Evolutionary conservation across 2,329 filamentous ascomycete species (phyloP).

Genomic region (Ambrosiella cleistominuta): DNA sequence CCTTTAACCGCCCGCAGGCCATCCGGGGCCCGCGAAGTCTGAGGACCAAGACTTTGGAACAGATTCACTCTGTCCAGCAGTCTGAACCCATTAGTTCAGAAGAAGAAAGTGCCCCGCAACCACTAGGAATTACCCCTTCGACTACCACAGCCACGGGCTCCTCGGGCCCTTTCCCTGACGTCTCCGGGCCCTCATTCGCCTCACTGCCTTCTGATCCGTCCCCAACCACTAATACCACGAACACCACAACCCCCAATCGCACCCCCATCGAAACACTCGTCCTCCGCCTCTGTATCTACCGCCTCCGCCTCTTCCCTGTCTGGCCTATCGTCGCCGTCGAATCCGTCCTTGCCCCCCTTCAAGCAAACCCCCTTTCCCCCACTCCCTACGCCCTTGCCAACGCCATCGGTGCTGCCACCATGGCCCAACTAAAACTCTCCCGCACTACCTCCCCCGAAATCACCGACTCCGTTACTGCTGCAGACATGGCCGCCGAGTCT

Average conservation of each 20-base stretch:
- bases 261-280: conserved; percentile 3
- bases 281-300: conserved; percentile 25
- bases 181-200: too few relatives aligned
- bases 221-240: background rate
- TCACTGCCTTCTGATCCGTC: background rate
- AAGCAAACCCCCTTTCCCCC: conserved; percentile 19
- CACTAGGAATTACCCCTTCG: too few relatives aligned
- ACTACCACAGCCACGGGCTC: background rate
- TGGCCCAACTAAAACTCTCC: conserved; percentile 28
- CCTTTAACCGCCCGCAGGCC: conserved; percentile 28
- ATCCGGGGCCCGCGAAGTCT: conserved; percentile 29
- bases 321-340: conserved; percentile 33
- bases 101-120: too few relatives aligned
- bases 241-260: background rate
- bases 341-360: conserved; percentile 23
- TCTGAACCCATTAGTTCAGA: background rate
- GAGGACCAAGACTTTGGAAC: conserved; percentile 26
- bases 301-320: conserved; percentile 32
- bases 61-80: conserved; percentile 19
- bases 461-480: conserved; percentile 19
- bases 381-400: conserved; percentile 26
- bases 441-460: conserved; percentile 16
- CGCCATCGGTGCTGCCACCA: conserved; percentile 29
- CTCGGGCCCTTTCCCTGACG: background rate
- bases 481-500: conserved; percentile 22